phyloP scores from a whole-genome alignment of 805 yeast species.

The Candida loeiensis region DNA sequence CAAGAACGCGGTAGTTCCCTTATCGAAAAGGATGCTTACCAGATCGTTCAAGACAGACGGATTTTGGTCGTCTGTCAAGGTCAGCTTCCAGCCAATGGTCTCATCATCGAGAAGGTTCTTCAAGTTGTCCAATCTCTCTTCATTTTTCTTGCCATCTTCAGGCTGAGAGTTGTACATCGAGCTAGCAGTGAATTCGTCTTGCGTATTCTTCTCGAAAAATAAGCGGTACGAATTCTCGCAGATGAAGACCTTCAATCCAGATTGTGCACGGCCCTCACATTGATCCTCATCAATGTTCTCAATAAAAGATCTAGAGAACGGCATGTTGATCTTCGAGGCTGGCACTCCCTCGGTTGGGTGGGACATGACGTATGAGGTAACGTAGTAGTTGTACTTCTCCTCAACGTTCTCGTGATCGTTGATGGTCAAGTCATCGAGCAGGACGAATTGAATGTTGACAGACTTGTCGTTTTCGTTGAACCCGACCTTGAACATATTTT shows the following conservation, averaged over 20 bases:
- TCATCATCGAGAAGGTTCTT: slow-evolving; percentile 46
- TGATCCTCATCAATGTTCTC: slow-evolving; percentile 54
- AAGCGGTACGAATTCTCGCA: slow-evolving; percentile 75
- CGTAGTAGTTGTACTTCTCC: slow-evolving; percentile 88
- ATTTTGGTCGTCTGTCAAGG: slow-evolving; percentile 39
- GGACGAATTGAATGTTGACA: slow-evolving; percentile 76
- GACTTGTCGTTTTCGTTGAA: slow-evolving; percentile 51
- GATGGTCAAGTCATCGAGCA: slow-evolving; percentile 83
- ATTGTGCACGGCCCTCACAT: slow-evolving; percentile 60
- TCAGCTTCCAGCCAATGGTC: slow-evolving; percentile 51
- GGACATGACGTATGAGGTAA: slow-evolving; percentile 88
- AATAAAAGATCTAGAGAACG: slow-evolving; percentile 63
- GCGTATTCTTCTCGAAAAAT: slow-evolving; percentile 74
- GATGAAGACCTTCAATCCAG: slow-evolving; percentile 74
- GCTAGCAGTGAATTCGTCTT: slow-evolving; percentile 72
- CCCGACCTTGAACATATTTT: slow-evolving; percentile 86
- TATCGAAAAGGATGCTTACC: slow-evolving; percentile 31
- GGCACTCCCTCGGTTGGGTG: slow-evolving; percentile 97
- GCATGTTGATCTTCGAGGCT: slow-evolving; percentile 69
- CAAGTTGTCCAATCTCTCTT: slow-evolving; percentile 32
- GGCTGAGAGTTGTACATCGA: slow-evolving; percentile 43
- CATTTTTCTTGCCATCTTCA: slow-evolving; percentile 21
- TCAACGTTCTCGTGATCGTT: slow-evolving; percentile 64
- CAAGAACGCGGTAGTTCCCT: slow-evolving; percentile 30
- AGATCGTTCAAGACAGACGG: slow-evolving; percentile 27